Percentiles rank a stretch among this genome's conserved stretches.
These are phyloP conservation scores for Albizia julibrissin DNA, from an alignment of 306 rosid species.

Conservation along the genomic window DNA sequence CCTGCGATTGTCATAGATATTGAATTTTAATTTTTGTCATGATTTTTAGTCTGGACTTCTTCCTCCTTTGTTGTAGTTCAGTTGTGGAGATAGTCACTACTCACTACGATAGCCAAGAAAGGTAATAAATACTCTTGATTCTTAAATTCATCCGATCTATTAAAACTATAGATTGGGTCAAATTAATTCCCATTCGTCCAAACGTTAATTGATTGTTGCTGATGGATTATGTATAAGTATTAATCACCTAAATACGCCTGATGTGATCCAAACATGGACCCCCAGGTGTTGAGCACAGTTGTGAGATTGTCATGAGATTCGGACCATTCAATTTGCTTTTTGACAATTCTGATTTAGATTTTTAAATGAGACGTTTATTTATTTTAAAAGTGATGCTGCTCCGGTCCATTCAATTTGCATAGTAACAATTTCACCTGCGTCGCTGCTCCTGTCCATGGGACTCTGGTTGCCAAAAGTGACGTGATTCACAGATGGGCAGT, in stretches of 20 bases:
- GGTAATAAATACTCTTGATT: background rate
- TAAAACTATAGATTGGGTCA: background rate
- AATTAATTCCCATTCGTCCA: background rate
- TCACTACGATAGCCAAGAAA: background rate
- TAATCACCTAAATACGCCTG: background rate
- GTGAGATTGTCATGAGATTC: background rate
- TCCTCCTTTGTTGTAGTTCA: background rate
- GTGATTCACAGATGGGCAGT: background rate
- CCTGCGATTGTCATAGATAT: conserved; percentile 27
- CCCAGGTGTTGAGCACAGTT: background rate
- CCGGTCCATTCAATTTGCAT: background rate
- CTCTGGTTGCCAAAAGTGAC: background rate
- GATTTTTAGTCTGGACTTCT: conserved; percentile 25
- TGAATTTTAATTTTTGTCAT: conserved; percentile 18
- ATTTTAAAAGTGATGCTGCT: no score
- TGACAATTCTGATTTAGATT: background rate
- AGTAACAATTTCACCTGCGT: no score
- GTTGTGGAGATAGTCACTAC: background rate
- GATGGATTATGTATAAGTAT: background rate
- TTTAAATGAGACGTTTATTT: no score
- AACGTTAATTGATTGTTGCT: background rate
- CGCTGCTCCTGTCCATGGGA: background rate
- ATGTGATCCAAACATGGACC: background rate
- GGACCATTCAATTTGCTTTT: background rate
- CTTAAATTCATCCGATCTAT: background rate